phyloP scores from a whole-genome alignment of 1,284 basidiomycete genomes.

The Apiotrichum sp. region DNA sequence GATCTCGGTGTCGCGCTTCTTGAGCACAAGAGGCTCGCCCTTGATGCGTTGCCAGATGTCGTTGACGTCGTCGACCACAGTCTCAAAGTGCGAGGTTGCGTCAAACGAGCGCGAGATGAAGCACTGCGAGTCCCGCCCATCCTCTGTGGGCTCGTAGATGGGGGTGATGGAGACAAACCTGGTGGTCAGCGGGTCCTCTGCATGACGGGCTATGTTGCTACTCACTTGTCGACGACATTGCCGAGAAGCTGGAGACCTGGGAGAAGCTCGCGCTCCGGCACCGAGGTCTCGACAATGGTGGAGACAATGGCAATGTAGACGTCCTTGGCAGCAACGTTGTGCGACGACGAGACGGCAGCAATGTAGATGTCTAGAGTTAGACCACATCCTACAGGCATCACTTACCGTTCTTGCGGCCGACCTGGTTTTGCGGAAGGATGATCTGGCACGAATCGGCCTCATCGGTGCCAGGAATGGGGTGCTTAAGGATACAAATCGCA shows the following conservation, averaged over 20 bases:
- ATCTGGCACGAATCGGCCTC: slow-evolving; percentile 80
- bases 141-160: slow-evolving; percentile 80
- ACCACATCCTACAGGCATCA: slow-evolving; percentile 3
- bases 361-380: slow-evolving; percentile 84
- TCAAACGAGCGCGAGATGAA: slow-evolving; percentile 98
- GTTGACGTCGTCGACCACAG: slow-evolving; percentile 88
- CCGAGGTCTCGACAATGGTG: slow-evolving; percentile 91
- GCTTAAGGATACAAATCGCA: slow-evolving; percentile 96
- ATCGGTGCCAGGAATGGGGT: slow-evolving; percentile 96
- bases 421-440: slow-evolving; percentile 98
- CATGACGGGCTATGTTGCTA: too few species aligned
- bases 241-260: slow-evolving; percentile 91
- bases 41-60: slow-evolving; percentile 84
- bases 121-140: slow-evolving; percentile 75
- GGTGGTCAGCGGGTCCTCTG: too few species aligned
- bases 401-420: slow-evolving; percentile 83
- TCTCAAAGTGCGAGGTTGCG: slow-evolving; percentile 98
- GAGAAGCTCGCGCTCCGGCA: slow-evolving; percentile 82
- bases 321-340: slow-evolving; percentile 94
- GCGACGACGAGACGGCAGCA: slow-evolving; percentile 90
- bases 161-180: slow-evolving; percentile 78
- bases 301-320: slow-evolving; percentile 96
- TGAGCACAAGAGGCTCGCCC: slow-evolving; percentile 44
- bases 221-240: slow-evolving; percentile 80
- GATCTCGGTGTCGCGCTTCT: slow-evolving; percentile 44